Conservation (phyloP, 2,329 filamentous ascomycete genomes). For the Ambrosiella cleistominuta region DNA sequence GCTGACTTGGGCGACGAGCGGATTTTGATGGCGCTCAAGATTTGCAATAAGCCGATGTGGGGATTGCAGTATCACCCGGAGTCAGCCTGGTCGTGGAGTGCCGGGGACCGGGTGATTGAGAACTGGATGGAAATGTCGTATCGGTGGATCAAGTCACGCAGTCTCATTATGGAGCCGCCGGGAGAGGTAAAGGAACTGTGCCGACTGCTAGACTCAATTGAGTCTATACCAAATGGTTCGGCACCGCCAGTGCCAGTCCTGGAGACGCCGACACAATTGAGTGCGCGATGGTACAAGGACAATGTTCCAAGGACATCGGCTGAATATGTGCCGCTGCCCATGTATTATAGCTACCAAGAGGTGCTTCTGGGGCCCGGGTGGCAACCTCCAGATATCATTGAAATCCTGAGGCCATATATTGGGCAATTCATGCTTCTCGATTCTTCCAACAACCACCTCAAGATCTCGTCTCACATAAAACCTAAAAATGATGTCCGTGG, state of each 20-base stretch:
- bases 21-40: constrained; percentile 61
- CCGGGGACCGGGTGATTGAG: constrained; percentile 43
- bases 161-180: not conserved
- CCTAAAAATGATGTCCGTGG: too few species aligned
- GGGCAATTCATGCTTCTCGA: too few species aligned
- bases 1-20: constrained; percentile 25
- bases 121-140: constrained; percentile 60
- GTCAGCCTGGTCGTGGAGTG: constrained; percentile 61
- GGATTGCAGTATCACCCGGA: constrained; percentile 85
- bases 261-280: constrained; percentile 6
- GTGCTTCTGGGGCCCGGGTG: too few species aligned
- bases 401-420: too few species aligned
- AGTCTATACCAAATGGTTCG: too few species aligned
- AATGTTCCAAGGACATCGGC: too few species aligned
- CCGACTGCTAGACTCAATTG: not conserved
- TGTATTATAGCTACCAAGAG: too few species aligned
- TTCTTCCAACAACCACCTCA: too few species aligned
- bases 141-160: constrained; percentile 36
- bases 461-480: too few species aligned
- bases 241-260: not conserved
- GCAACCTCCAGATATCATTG: too few species aligned
- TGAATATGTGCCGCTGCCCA: too few species aligned
- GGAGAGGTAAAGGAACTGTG: not conserved
- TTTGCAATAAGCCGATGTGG: constrained; percentile 56
- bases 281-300: too few species aligned